These are phyloP conservation scores for Collybia nuda DNA, from an alignment of 768 basidiomycete genomes.

Conservation along the genomic window DNA sequence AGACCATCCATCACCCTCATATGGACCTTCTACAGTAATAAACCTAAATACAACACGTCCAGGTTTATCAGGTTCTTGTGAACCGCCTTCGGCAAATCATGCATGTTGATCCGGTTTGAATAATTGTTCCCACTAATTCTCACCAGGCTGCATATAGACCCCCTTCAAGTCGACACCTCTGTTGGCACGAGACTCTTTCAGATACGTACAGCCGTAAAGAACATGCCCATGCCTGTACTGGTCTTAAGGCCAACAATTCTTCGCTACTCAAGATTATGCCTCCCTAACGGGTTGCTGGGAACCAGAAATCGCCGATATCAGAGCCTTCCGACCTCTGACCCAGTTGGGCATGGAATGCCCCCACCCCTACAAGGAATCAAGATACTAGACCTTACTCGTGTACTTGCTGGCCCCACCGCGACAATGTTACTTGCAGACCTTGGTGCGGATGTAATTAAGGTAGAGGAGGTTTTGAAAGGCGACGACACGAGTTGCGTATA, in stretches of 20 bases:
- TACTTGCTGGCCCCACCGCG: slow-evolving; percentile 89
- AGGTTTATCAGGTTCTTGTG: too few species aligned
- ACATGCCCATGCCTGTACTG: too few species aligned
- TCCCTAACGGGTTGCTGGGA: not conserved
- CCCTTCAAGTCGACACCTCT: too few species aligned
- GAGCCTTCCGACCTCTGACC: not conserved
- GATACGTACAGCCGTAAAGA: too few species aligned
- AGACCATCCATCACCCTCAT: too few species aligned
- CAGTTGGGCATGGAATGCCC: slow-evolving; percentile 50
- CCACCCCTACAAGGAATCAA: slow-evolving; percentile 80
- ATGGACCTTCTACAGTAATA: too few species aligned
- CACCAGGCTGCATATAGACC: too few species aligned
- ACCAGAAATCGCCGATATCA: slow-evolving; percentile 11
- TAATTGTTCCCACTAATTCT: too few species aligned
- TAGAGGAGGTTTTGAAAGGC: slow-evolving; percentile 77
- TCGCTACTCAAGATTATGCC: not conserved
- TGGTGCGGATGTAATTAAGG: slow-evolving; percentile 91
- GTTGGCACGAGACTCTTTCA: too few species aligned
- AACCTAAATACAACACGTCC: too few species aligned
- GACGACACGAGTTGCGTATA: slow-evolving; percentile 67
- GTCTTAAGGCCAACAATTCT: not conserved
- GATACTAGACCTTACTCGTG: slow-evolving; percentile 87
- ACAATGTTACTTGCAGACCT: slow-evolving; percentile 93
- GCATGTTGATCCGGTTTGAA: too few species aligned
- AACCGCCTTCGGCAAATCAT: too few species aligned